phyloP scores from a whole-genome alignment of 345 rosid genomes.

The Iberis pinnata region DNA sequence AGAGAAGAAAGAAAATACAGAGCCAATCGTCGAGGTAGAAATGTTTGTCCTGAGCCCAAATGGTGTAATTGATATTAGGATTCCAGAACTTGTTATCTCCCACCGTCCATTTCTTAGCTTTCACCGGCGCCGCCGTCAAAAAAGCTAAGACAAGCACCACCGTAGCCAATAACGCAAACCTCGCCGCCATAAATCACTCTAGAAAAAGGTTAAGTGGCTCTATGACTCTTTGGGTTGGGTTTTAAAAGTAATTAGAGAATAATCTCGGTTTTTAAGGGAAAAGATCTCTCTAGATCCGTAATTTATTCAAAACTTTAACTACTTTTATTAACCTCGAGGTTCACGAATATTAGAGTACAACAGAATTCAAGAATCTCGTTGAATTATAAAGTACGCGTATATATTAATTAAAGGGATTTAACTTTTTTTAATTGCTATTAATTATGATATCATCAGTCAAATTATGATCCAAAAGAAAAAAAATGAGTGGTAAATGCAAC shows the following conservation, averaged over 20 bases:
- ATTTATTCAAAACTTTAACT: background rate
- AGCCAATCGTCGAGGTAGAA: constrained; percentile 96
- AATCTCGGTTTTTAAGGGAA: constrained; percentile 1
- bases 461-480: too few relatives aligned
- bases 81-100: constrained; percentile 64
- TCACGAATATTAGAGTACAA: background rate
- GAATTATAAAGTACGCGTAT: background rate
- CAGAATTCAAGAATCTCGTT: too few relatives aligned
- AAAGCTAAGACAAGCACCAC: constrained; percentile 31
- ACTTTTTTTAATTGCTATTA: too few relatives aligned
- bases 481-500: too few relatives aligned
- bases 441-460: too few relatives aligned
- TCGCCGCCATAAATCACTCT: constrained; percentile 29
- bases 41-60: constrained; percentile 74
- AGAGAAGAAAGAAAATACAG: constrained; percentile 38
- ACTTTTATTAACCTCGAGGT: constrained; percentile 6
- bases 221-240: constrained; percentile 22
- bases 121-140: constrained; percentile 32
- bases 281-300: constrained; percentile 21
- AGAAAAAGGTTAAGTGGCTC: background rate
- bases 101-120: constrained; percentile 55
- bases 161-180: constrained; percentile 22
- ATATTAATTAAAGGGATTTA: background rate
- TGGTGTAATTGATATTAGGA: constrained; percentile 60
- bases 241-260: background rate